phyloP scores from a whole-genome alignment of 1,284 basidiomycete species.

The Leucoagaricus sp. region DNA sequence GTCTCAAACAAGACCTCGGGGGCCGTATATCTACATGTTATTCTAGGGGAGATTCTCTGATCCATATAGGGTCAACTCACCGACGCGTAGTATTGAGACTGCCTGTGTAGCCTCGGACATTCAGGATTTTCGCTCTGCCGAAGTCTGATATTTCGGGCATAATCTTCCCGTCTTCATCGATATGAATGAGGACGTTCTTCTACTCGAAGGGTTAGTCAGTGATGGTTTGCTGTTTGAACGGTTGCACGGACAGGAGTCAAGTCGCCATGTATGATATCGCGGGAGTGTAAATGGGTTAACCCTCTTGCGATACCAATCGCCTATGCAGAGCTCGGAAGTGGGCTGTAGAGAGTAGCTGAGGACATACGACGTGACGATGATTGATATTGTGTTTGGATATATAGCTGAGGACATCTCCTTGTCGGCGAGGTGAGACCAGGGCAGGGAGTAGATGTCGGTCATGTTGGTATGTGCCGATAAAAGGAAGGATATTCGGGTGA shows the following conservation, averaged over 20 bases:
- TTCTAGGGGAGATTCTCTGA: background rate
- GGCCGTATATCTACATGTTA: background rate
- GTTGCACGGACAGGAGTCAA: background rate
- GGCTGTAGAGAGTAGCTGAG: background rate
- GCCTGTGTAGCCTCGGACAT: background rate
- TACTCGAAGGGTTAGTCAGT: background rate
- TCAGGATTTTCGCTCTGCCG: constrained; percentile 7
- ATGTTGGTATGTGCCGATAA: background rate
- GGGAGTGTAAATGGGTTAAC: background rate
- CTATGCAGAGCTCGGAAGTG: too few species aligned
- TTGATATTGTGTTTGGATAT: background rate
- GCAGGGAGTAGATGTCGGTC: background rate
- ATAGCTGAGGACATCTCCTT: background rate
- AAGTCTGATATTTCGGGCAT: constrained; percentile 8
- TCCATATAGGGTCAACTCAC: background rate
- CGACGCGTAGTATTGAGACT: background rate
- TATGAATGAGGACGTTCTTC: constrained; percentile 4
- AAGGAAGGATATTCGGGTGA: constrained; percentile 10
- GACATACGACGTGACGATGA: background rate
- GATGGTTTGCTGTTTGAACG: background rate
- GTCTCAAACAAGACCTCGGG: background rate
- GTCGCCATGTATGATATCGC: constrained; percentile 6
- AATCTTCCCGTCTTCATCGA: background rate
- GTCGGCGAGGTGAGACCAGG: constrained; percentile 5
- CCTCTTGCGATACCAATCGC: background rate